A percentile compares a stretch with the other conserved stretches of the same genome.
Evolutionary conservation across 805 yeast genomes (phyloP).

Genomic region (Ogataea populi-albae): DNA sequence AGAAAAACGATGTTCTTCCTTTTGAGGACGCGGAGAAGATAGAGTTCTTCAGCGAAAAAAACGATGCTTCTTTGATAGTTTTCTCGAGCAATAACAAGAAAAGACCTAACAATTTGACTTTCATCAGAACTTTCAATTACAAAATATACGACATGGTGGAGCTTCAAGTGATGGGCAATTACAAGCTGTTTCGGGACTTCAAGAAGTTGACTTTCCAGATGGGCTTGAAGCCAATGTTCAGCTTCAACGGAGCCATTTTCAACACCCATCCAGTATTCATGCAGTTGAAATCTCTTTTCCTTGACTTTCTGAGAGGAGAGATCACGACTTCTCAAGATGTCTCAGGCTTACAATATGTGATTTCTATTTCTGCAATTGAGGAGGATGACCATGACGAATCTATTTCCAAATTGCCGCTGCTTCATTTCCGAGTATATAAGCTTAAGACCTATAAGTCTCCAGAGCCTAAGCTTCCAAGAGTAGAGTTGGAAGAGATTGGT

Average conservation of each 20-base stretch:
- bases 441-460: constrained; percentile 71
- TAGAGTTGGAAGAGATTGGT: constrained; percentile 91
- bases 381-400: constrained; percentile 73
- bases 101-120: constrained; percentile 87
- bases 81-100: constrained; percentile 80
- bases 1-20: constrained; percentile 86
- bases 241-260: constrained; percentile 88
- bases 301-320: constrained; percentile 90
- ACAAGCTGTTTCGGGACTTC: constrained; percentile 76
- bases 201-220: constrained; percentile 74
- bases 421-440: constrained; percentile 88
- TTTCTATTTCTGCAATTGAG: constrained; percentile 72
- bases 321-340: constrained; percentile 82
- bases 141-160: constrained; percentile 94
- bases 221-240: constrained; percentile 92
- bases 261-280: constrained; percentile 83
- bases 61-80: constrained; percentile 83
- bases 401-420: constrained; percentile 59
- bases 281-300: constrained; percentile 81
- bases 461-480: constrained; percentile 88
- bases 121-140: constrained; percentile 84
- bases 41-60: constrained; percentile 93
- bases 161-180: constrained; percentile 65
- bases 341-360: constrained; percentile 90
- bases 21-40: constrained; percentile 84